Conservation (phyloP, 106 monocot genomes). For the Acorus calamus region DNA sequence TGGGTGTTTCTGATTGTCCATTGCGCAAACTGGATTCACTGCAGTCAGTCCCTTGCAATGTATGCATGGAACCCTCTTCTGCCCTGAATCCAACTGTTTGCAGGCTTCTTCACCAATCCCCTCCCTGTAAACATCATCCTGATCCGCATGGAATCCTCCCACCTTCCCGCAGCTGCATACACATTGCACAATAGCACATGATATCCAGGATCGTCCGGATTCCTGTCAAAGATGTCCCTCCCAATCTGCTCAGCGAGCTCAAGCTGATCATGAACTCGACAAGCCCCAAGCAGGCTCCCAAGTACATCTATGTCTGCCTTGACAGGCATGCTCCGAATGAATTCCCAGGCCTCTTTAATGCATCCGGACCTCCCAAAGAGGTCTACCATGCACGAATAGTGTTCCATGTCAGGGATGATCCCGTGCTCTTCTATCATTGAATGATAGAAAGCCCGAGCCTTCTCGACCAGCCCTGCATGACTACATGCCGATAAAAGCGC, state of each 20-base stretch:
- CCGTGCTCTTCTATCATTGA: constrained; percentile 29
- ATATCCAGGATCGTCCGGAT: constrained; percentile 42
- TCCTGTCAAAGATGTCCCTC: constrained; percentile 27
- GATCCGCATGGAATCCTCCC: constrained; percentile 28
- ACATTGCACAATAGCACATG: constrained; percentile 45
- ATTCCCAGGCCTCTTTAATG: constrained; percentile 44
- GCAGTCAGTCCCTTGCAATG: too few species aligned
- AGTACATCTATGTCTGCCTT: constrained; percentile 42
- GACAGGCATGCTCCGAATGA: constrained; percentile 30
- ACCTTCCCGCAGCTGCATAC: constrained; percentile 40
- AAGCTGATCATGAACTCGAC: constrained; percentile 33
- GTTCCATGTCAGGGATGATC: constrained; percentile 47
- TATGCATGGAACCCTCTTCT: too few species aligned
- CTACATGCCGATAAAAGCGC: constrained; percentile 58
- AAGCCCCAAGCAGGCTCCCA: constrained; percentile 51
- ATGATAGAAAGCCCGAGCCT: constrained; percentile 21
- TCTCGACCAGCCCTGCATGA: constrained; percentile 28
- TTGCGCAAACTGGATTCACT: too few species aligned
- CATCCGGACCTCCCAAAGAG: constrained; percentile 36
- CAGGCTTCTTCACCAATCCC: constrained; percentile 40
- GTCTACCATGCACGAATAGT: constrained; percentile 60
- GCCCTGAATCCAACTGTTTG: constrained; percentile 42
- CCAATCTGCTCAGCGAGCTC: constrained; percentile 45
- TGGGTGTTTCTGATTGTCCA: too few species aligned
- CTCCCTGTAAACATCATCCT: constrained; percentile 30